Base-by-base conservation (phyloP, 2,329 filamentous ascomycete genomes). In the Beauveria brongniartii region DNA sequence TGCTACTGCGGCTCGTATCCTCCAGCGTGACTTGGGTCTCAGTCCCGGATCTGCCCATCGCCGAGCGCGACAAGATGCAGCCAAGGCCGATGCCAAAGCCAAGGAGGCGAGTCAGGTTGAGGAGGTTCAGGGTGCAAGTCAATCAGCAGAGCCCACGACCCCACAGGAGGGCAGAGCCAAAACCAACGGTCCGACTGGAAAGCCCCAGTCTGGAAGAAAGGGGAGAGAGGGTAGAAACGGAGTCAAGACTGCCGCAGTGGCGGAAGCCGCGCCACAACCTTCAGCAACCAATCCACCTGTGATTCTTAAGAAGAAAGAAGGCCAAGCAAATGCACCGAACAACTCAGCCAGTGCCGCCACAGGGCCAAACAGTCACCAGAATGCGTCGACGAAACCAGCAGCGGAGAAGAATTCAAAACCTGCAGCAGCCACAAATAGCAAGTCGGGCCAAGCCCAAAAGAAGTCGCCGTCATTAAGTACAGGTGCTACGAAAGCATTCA, bases 401-500 rank as follows among this genome's bases (percentile, higher is more conserved):
- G 53, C 66, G 68, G 43, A 74, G 72, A 46, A 67, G 72, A 46
- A 69, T 71, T 61, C 76, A 24, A 78, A 76, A 46, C n/a, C 40
- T n/a, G 66, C 78, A 77, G 66, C 71, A 77, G 66, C 71, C 68
- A 55, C 55, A 63, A 71, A 58, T 61, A 64, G 57, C 61, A 74
- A 74, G 62, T 54, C 63, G 3, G 55, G 64, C 8, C 62, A 62
- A n/a, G 53, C 68, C 5, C 71, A 74, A 63, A 75, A 75, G 67
- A 76, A 75, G 61, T 7, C 66, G 3, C 22, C 70, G 3, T 44
- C 61, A 3, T 67, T 73, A 12, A 69, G 69, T 8, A 60, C 69
- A 30, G 80, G 82, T 10, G 81, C 81, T 8, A 84, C 82, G 18
- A 87, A 89, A 54, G 89, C 86, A 22, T 92, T 92, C 69, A 78